phyloP scores from a whole-genome alignment of 176 grass and related monocot species.

The Luzula sylvatica region DNA sequence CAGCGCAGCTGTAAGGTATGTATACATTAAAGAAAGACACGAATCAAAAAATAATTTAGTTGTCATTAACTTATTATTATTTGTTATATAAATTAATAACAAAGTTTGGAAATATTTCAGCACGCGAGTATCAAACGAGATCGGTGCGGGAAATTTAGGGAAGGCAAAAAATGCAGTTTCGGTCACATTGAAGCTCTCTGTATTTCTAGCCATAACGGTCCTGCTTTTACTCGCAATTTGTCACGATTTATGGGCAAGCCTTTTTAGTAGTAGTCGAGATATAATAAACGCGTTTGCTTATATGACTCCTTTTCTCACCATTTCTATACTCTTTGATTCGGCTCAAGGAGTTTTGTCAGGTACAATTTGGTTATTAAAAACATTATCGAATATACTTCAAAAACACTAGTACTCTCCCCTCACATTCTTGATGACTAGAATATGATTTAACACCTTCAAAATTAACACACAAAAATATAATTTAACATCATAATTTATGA shows the following conservation, averaged over 20 bases:
- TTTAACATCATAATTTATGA: no score
- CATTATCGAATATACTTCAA: not conserved
- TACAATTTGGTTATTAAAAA: not conserved
- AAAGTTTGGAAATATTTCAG: slow-evolving; percentile 20
- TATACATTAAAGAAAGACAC: no score
- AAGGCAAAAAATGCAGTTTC: slow-evolving; percentile 55
- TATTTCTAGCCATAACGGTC: slow-evolving; percentile 45
- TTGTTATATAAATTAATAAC: not conserved
- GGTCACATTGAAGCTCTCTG: slow-evolving; percentile 60
- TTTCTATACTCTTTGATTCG: slow-evolving; percentile 72
- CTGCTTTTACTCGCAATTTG: slow-evolving; percentile 44
- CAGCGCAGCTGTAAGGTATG: slow-evolving; percentile 67
- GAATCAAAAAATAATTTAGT: not conserved
- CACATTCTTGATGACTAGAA: no score
- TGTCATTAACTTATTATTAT: no score
- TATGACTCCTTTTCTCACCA: slow-evolving; percentile 44
- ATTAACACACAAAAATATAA: no score
- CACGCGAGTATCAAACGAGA: slow-evolving; percentile 87
- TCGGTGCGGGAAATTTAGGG: slow-evolving; percentile 50
- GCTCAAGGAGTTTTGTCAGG: slow-evolving; percentile 73
- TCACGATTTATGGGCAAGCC: slow-evolving; percentile 49
- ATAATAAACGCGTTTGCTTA: slow-evolving; percentile 49
- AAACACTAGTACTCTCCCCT: no score
- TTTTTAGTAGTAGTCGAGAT: slow-evolving; percentile 48
- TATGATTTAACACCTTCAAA: no score